Evolutionary conservation across 2,329 filamentous ascomycete genomes (phyloP).

Genomic region (Achaetomium macrosporum): DNA sequence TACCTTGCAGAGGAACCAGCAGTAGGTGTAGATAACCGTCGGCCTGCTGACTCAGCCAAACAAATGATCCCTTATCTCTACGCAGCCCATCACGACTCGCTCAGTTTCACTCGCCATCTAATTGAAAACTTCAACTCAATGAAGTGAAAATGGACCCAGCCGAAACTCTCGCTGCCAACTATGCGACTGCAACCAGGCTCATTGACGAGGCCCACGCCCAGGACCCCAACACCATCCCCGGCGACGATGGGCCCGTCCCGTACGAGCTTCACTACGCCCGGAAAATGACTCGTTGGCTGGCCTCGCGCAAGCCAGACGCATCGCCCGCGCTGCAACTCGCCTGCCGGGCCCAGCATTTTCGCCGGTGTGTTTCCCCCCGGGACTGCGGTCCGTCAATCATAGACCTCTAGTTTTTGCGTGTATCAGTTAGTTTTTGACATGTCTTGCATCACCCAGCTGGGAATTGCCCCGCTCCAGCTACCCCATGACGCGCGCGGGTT

Average conservation of each 20-base stretch:
- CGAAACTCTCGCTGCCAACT: slow-evolving; percentile 35
- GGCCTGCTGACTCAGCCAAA: not conserved
- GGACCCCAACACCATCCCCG: slow-evolving; percentile 55
- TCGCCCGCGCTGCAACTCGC: slow-evolving; percentile 66
- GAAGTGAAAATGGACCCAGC: slow-evolving; percentile 22
- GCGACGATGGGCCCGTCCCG: slow-evolving; percentile 45
- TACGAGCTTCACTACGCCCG: slow-evolving; percentile 80
- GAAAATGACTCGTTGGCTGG: slow-evolving; percentile 72
- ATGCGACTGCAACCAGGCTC: slow-evolving; percentile 50
- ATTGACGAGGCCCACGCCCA: slow-evolving; percentile 69
- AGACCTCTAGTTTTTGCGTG: not conserved
- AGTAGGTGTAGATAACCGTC: not conserved
- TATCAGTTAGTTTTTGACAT: not conserved
- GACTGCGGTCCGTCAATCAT: no score
- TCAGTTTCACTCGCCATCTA: not conserved
- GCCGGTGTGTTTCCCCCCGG: slow-evolving; percentile 41
- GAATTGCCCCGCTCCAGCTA: slow-evolving; percentile 70
- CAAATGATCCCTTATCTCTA: not conserved
- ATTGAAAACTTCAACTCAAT: not conserved
- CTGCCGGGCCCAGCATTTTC: slow-evolving; percentile 78
- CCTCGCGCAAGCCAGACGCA: slow-evolving; percentile 52
- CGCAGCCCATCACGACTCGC: not conserved
- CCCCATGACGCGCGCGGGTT: slow-evolving; percentile 68
- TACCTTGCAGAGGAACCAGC: not conserved
- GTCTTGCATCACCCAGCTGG: slow-evolving; percentile 49